phyloP scores from a whole-genome alignment of 2,329 filamentous ascomycete species.

The Parafenestella ontariensis region DNA sequence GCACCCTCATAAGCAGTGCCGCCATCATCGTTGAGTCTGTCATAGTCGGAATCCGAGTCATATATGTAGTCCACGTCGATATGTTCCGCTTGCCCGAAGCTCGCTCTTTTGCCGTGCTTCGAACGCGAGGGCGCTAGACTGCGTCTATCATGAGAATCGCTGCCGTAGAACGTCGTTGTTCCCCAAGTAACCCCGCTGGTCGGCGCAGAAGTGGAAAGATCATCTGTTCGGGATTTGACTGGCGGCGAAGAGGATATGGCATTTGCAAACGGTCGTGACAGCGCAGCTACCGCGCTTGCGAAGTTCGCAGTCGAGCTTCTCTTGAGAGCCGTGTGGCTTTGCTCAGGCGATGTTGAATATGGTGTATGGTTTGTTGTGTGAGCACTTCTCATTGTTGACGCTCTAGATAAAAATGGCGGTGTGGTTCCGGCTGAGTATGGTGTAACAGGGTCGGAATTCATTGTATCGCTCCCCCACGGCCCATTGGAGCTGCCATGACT shows the following conservation, averaged over 20 bases:
- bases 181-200: conserved; percentile 57
- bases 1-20: conserved; percentile 20
- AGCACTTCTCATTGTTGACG: conserved; percentile 44
- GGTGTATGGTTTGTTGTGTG: conserved; percentile 49
- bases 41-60: conserved; percentile 45
- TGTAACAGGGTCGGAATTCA: conserved; percentile 55
- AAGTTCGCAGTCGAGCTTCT: conserved; percentile 47
- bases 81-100: conserved; percentile 44
- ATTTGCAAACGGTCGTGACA: conserved; percentile 51
- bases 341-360: conserved; percentile 53
- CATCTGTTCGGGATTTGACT: conserved; percentile 44
- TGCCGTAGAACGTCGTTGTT: conserved; percentile 51
- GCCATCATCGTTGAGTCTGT: conserved; percentile 22
- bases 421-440: conserved; percentile 62
- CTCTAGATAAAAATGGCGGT: conserved; percentile 56
- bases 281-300: conserved; percentile 48
- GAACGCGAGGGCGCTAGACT: conserved; percentile 35
- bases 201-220: conserved; percentile 52
- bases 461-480: conserved; percentile 53
- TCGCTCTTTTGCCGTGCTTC: conserved; percentile 49
- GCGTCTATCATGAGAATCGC: conserved; percentile 38
- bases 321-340: conserved; percentile 40
- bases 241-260: conserved; percentile 49
- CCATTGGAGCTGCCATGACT: conserved; percentile 61
- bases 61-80: conserved; percentile 37